Base-by-base conservation (phyloP, 257 asterid genomes). In the Nicotiana benthamiana region DNA sequence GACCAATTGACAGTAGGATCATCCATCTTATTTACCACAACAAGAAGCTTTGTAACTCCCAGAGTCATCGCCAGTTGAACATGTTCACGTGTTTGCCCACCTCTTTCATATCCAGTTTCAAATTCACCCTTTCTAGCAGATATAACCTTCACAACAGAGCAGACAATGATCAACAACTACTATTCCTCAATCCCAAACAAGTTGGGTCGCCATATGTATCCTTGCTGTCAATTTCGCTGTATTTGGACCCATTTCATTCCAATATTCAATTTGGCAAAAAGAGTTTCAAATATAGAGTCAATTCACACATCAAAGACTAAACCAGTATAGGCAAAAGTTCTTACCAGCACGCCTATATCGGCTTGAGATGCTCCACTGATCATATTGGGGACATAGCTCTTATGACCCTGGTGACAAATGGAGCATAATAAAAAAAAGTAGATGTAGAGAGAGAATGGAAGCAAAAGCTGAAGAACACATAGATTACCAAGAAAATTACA, bases 381-480 rank as follows among this genome's bases (percentile, higher is more conserved):
- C 99, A 96, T 96, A 87, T 96, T 96, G n/a, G 99, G 99, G 7
- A 96, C 99, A 86, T 94, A 96, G 75, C 99, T 96, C 89, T 96
- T 96, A 87, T 96, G 99, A 72, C 99, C 99, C 99, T 94, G 89
- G 32, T 82, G 61, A 60, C 24, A 34, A 60, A 78, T 36, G 81
- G 74, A 60, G 26, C 57, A 57, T 13, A 46, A 11, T 57, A 59
- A 78, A 2, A 56, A 32, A 2, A 56, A 32, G 8, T 6, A n/a
- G n/a, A 26, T 26, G 46, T 26, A 36, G 34, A 64, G 74, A 59
- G 24, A 57, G 72, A 34, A 20, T 26, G 30, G 61, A 48, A 74
- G 46, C 26, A 74, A 48, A 74, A 15, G 43, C 1, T 26, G 46
- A 74, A 48, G 62, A 74, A 9, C 15, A 74, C 79, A 74, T 15